These are phyloP conservation scores for Cystofilobasidium capitatum DNA, from an alignment of 768 basidiomycete species.

Conservation along the genomic window DNA sequence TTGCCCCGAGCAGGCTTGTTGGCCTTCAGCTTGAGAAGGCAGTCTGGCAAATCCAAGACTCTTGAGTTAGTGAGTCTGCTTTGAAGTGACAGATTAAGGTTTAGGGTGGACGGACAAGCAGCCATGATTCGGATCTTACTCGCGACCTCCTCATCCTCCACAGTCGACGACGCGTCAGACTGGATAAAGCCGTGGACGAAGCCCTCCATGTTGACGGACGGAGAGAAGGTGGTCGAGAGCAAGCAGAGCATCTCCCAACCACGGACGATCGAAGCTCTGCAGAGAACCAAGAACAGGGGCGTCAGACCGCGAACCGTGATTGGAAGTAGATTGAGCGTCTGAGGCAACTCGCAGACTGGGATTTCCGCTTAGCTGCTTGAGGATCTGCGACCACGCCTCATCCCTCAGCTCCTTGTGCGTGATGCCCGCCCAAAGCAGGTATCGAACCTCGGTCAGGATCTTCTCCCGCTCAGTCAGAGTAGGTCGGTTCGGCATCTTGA, in stretches of 20 bases:
- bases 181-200: constrained; percentile 73
- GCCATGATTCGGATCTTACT: constrained; percentile 49
- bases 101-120: constrained; percentile 44
- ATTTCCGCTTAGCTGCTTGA: constrained; percentile 83
- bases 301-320: not conserved
- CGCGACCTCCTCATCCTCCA: constrained; percentile 2
- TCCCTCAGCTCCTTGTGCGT: constrained; percentile 74
- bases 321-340: not conserved
- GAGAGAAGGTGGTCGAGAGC: constrained; percentile 79
- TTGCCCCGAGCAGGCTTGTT: constrained; percentile 47
- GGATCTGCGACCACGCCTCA: constrained; percentile 83
- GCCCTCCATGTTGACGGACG: constrained; percentile 82
- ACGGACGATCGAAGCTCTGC: constrained; percentile 72
- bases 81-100: not conserved
- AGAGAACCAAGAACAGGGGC: not conserved
- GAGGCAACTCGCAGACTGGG: constrained; percentile 55
- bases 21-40: constrained; percentile 1
- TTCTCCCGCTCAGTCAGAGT: constrained; percentile 30
- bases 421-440: constrained; percentile 72
- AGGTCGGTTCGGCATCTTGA: constrained; percentile 26
- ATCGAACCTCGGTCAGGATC: constrained; percentile 68
- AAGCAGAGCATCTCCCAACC: constrained; percentile 93
- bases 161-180: constrained; percentile 45
- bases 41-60: not conserved
- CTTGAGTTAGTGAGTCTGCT: not conserved